Conservation (phyloP, 2,329 filamentous ascomycete genomes). For the Meredithiella fracta region DNA sequence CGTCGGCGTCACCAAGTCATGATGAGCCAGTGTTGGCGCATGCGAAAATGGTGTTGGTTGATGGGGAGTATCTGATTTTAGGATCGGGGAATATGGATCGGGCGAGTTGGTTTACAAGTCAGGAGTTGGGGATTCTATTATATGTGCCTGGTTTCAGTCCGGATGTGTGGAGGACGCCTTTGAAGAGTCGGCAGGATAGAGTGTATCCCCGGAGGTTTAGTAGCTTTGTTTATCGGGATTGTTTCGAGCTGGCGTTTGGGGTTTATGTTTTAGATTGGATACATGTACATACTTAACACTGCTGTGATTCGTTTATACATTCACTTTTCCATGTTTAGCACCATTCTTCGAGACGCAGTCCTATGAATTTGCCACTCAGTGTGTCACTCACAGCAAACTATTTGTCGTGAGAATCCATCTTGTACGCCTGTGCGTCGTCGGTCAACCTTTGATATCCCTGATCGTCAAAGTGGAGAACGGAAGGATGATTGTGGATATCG, state of each 20-base stretch:
- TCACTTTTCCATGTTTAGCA: too few relatives aligned
- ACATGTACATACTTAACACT: too few relatives aligned
- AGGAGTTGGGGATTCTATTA: slow-evolving; percentile 57
- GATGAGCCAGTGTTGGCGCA: slow-evolving; percentile 58
- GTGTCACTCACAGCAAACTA: too few relatives aligned
- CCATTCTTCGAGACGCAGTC: too few relatives aligned
- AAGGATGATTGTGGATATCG: too few relatives aligned
- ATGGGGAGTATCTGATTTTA: slow-evolving; percentile 48
- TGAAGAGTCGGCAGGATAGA: slow-evolving; percentile 21
- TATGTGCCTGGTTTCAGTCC: slow-evolving; percentile 26
- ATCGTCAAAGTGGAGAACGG: too few relatives aligned
- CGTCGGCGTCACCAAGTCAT: slow-evolving; percentile 17
- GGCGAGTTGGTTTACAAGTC: slow-evolving; percentile 74
- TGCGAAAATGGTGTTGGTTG: slow-evolving; percentile 61
- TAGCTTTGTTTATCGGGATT: neutral
- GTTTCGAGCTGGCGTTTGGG: neutral
- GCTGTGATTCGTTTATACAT: too few relatives aligned
- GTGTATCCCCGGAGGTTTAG: slow-evolving; percentile 1
- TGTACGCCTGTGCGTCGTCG: too few relatives aligned
- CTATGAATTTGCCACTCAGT: too few relatives aligned
- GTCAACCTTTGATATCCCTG: too few relatives aligned
- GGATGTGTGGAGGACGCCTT: slow-evolving; percentile 25
- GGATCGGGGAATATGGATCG: slow-evolving; percentile 75
- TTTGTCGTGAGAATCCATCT: too few relatives aligned
- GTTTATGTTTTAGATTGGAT: neutral